phyloP scores from a whole-genome alignment of 495 filamentous ascomycete genomes.

The Penicillium ucsense region DNA sequence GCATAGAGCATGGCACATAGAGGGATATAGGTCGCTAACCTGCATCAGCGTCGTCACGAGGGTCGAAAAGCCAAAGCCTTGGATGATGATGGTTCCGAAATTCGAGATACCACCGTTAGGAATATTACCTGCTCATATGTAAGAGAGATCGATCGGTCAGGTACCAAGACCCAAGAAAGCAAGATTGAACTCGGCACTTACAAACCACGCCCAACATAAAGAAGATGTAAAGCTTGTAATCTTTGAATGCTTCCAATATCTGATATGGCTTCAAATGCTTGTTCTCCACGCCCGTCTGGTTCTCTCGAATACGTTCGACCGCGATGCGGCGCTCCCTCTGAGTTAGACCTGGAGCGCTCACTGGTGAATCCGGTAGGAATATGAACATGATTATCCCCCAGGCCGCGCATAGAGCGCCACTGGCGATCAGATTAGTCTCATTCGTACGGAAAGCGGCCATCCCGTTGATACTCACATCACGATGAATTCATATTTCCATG shows the following conservation, averaged over 20 bases:
- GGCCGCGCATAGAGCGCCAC: constrained; percentile 43
- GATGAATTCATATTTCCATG: constrained; percentile 49
- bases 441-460: no score
- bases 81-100: constrained; percentile 52
- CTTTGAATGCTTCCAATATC: constrained; percentile 45
- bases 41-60: constrained; percentile 40
- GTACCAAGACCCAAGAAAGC: background rate
- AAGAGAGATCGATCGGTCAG: background rate
- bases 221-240: constrained; percentile 56
- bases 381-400: constrained; percentile 51
- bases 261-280: constrained; percentile 50
- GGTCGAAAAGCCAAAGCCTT: constrained; percentile 52
- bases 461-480: constrained; percentile 23
- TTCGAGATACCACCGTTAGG: constrained; percentile 46
- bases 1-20: background rate
- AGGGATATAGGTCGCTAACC: constrained; percentile 9
- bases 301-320: constrained; percentile 47
- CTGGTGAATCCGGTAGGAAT: constrained; percentile 54
- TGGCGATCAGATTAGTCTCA: constrained; percentile 14
- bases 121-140: constrained; percentile 24
- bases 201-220: constrained; percentile 44
- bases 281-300: constrained; percentile 60
- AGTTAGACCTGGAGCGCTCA: constrained; percentile 49
- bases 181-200: background rate
- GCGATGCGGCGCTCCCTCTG: constrained; percentile 48